Evolutionary conservation across 2,329 filamentous ascomycete species (phyloP).

Genomic region (Lecanosticta acicola): DNA sequence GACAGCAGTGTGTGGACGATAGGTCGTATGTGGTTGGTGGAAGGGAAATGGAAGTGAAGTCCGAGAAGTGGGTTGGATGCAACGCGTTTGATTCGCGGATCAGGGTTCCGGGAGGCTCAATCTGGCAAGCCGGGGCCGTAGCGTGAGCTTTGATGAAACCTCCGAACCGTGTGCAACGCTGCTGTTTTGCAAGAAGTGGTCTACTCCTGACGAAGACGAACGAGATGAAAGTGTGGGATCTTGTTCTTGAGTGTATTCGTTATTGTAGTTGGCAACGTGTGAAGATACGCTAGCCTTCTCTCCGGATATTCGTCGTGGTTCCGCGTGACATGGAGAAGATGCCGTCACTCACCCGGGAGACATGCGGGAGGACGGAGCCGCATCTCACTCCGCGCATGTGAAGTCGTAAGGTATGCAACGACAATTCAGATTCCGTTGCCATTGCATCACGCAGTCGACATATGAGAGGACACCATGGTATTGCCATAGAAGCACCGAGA

Average conservation of each 20-base stretch:
- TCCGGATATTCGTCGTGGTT: not conserved
- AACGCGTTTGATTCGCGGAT: not conserved
- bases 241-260: not conserved
- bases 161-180: no score
- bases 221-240: not conserved
- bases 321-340: not conserved
- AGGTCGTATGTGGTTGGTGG: not conserved
- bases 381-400: not conserved
- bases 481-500: not conserved
- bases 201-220: not conserved
- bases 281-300: not conserved
- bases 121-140: not conserved
- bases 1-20: no score
- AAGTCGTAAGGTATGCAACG: not conserved
- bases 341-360: no score
- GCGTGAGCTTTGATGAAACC: no score
- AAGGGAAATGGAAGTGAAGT: not conserved
- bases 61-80: not conserved
- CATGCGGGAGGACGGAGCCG: no score
- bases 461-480: not conserved
- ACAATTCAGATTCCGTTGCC: not conserved
- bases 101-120: not conserved
- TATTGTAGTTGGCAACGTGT: not conserved
- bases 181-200: no score
- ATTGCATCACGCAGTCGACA: not conserved